phyloP scores from a whole-genome alignment of 2,329 filamentous ascomycete genomes.

The Zarea fungicola region DNA sequence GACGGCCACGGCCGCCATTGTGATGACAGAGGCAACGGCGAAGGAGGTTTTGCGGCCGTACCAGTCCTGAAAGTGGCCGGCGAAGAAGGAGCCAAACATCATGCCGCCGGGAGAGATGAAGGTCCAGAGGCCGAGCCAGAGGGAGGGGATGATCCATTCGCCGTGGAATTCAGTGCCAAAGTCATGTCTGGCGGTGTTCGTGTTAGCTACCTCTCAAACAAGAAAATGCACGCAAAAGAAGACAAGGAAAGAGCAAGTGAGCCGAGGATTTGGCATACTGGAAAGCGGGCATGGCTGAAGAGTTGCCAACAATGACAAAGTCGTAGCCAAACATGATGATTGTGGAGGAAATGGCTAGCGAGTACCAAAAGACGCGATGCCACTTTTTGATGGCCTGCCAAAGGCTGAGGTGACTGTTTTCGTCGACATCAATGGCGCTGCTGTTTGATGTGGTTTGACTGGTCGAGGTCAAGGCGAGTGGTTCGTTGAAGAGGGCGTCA shows the following conservation, averaged over 20 bases:
- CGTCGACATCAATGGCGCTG: constrained; percentile 1
- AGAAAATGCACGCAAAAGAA: not conserved
- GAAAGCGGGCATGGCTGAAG: constrained; percentile 26
- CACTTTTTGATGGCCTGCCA: constrained; percentile 23
- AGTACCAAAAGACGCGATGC: constrained; percentile 21
- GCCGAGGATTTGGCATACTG: too few relatives aligned
- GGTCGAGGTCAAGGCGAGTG: not conserved
- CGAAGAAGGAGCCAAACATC: constrained; percentile 32
- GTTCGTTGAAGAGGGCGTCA: not conserved
- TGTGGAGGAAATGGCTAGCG: constrained; percentile 21
- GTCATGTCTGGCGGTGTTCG: constrained; percentile 25
- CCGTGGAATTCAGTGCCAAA: constrained; percentile 28
- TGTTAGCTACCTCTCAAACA: too few relatives aligned
- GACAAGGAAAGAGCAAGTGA: too few relatives aligned
- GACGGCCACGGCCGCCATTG: constrained; percentile 31
- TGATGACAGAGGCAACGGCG: constrained; percentile 30
- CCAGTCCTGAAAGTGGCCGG: constrained; percentile 36
- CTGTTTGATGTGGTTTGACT: not conserved
- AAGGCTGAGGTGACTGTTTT: constrained; percentile 6
- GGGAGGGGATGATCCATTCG: constrained; percentile 34
- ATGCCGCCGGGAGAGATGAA: constrained; percentile 33
- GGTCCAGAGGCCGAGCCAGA: constrained; percentile 41
- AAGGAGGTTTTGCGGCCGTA: constrained; percentile 33
- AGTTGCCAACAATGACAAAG: constrained; percentile 26
- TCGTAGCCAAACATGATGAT: constrained; percentile 26